These are phyloP conservation scores for Grosmannia serpens DNA, from an alignment of 2,329 filamentous ascomycete species.

Conservation along the genomic window DNA sequence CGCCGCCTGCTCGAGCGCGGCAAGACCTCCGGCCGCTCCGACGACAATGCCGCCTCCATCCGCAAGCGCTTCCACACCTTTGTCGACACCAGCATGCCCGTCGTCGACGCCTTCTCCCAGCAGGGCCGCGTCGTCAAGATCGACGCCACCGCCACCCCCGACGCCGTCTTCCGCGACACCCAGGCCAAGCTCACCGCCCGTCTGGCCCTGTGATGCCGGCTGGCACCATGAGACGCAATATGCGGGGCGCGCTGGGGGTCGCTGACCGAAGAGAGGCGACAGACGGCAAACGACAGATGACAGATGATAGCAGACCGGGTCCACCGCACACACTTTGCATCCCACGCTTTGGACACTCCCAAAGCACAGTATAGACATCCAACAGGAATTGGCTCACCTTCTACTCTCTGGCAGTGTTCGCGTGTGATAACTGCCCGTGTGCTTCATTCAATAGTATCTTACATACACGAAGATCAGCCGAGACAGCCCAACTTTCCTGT, in stretches of 20 bases:
- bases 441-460: neutral
- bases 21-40: slow-evolving; percentile 80
- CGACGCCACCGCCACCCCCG: slow-evolving; percentile 55
- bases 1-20: slow-evolving; percentile 73
- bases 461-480: neutral
- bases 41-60: slow-evolving; percentile 93
- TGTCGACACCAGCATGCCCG: slow-evolving; percentile 93
- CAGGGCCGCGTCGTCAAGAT: slow-evolving; percentile 73
- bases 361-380: neutral
- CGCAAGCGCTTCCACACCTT: slow-evolving; percentile 94
- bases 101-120: slow-evolving; percentile 72
- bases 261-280: too few species aligned
- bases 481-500: neutral
- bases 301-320: too few species aligned
- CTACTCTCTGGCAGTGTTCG: neutral
- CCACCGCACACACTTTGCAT: neutral
- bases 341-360: neutral
- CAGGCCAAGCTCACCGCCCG: slow-evolving; percentile 35
- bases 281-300: too few species aligned
- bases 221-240: too few species aligned
- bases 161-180: slow-evolving; percentile 46
- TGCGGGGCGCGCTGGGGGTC: too few species aligned
- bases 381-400: neutral
- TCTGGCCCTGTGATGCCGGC: slow-evolving; percentile 37
- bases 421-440: too few species aligned